phyloP scores from a whole-genome alignment of 2,329 filamentous ascomycete genomes.

The Dendrostoma leiphaemia region DNA sequence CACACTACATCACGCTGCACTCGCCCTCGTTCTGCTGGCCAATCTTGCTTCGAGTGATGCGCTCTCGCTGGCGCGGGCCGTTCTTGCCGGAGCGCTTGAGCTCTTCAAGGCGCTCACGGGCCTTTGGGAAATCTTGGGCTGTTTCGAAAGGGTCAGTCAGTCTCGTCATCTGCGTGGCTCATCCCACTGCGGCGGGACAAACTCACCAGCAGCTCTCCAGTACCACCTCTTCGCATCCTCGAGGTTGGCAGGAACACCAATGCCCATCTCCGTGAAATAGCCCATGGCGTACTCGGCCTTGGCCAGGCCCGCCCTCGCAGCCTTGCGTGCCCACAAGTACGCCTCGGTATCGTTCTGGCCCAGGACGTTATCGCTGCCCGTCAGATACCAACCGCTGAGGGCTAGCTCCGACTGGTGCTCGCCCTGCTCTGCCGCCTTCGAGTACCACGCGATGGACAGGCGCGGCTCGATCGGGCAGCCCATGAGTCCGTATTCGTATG shows the following conservation, averaged over 20 bases:
- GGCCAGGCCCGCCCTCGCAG: constrained; percentile 78
- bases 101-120: constrained; percentile 87
- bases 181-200: constrained; percentile 27
- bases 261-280: constrained; percentile 94
- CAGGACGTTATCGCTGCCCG: constrained; percentile 81
- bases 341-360: constrained; percentile 93
- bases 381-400: constrained; percentile 90
- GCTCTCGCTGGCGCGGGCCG: constrained; percentile 69
- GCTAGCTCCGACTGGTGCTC: constrained; percentile 91
- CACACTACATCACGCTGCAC: constrained; percentile 72
- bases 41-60: constrained; percentile 77
- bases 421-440: constrained; percentile 82
- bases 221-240: constrained; percentile 99
- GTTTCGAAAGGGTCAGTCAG: constrained; percentile 26
- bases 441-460: constrained; percentile 91
- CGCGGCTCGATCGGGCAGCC: constrained; percentile 81
- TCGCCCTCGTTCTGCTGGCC: constrained; percentile 86
- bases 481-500: constrained; percentile 85
- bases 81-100: constrained; percentile 78
- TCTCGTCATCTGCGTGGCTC: not conserved
- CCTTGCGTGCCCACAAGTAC: constrained; percentile 95
- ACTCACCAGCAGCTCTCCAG: constrained; percentile 92
- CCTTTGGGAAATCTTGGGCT: constrained; percentile 95
- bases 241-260: constrained; percentile 79
- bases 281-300: constrained; percentile 99